Percentiles rank a stretch among this genome's conserved stretches.
These are phyloP conservation scores for Podospora pseudopauciseta DNA, from an alignment of 495 filamentous ascomycete genomes.

Conservation along the genomic window DNA sequence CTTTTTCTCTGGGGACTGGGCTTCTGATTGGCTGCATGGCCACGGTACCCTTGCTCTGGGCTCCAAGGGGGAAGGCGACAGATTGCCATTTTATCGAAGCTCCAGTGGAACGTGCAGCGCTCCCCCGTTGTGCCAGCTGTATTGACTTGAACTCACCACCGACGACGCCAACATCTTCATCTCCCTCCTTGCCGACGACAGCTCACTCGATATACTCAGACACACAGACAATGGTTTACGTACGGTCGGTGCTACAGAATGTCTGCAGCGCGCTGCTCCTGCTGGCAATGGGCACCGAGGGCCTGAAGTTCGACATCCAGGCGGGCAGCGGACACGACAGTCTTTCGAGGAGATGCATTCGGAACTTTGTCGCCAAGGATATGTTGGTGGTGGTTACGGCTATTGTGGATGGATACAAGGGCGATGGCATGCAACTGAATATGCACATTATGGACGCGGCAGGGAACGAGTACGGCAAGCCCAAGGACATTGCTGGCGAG, in stretches of 20 bases:
- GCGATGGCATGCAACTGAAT: conserved; percentile 90
- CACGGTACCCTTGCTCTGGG: conserved; percentile 2
- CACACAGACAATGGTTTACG: conserved; percentile 28
- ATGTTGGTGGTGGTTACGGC: conserved; percentile 98
- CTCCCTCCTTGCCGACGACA: neutral
- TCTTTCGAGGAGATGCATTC: conserved; percentile 74
- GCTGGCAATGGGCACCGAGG: conserved; percentile 60
- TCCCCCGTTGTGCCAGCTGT: neutral
- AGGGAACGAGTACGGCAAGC: conserved; percentile 89
- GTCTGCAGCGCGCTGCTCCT: conserved; percentile 49
- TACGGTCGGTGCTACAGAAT: conserved; percentile 43
- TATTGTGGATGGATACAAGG: conserved; percentile 75
- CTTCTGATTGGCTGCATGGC: conserved; percentile 22
- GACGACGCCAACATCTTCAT: conserved; percentile 7
- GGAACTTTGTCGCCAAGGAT: conserved; percentile 91
- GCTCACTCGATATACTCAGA: conserved; percentile 12
- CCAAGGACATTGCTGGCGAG: conserved; percentile 89
- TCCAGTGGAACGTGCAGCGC: neutral
- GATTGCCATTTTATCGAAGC: conserved; percentile 11
- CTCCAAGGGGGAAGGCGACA: conserved; percentile 5
- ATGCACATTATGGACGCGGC: conserved; percentile 97
- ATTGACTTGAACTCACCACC: conserved; percentile 1
- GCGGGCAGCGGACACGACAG: conserved; percentile 60
- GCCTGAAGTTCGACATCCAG: conserved; percentile 89
- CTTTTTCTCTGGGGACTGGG: conserved; percentile 1